Evolutionary conservation across 1,284 basidiomycete species (phyloP), one percentile per base, ranked within the genome.

Genomic region (Cerrena zonata): DNA sequence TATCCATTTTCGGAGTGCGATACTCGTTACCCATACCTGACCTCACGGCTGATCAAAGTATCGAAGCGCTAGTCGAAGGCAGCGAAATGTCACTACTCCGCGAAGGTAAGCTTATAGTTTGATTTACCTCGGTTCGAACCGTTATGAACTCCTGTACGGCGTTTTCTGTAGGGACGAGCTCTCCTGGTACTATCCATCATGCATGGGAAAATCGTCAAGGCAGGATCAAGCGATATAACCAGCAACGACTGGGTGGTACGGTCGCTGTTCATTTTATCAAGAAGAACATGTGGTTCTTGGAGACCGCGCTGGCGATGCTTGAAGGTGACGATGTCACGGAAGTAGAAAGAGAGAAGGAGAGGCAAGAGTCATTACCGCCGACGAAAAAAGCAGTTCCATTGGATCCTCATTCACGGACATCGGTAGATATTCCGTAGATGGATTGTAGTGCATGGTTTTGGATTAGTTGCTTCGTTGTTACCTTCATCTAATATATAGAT

Each of bases 191-290:
- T 53, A 73, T 77, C 2, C 73, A 78, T 39, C 73, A 78, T 54
- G 84, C 85, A 5, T 91, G 87, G 85, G 69, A 64, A 23, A 73
- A 77, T 55, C 80, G 88, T 30, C 87, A 91, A 72, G 86, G 86
- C 36, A 76, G 84, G 34, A 59, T 66, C 50, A 79, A 72, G 52
- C 79, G 83, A 51, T 91, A 91, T 68, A 76, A 83, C 56, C 74
- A 77, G 44, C 72, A 78, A 53, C 83, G 87, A 45, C 77, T 91
- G 5, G 95, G 95, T 2, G 95, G 95, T 3, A 99, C 95, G 0
- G 80, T 95, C 40, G 88, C 94, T 22, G 93, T 99, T 41, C 95
- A 99, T 70, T 98, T 91, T 65, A 87, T 98, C 73, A 99, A 98
- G 80, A 89, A 92, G 67, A 84, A 91, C 60, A 87, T 91, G 71